phyloP scores from a whole-genome alignment of 2,329 filamentous ascomycete genomes.

The Cercospora beticola region DNA sequence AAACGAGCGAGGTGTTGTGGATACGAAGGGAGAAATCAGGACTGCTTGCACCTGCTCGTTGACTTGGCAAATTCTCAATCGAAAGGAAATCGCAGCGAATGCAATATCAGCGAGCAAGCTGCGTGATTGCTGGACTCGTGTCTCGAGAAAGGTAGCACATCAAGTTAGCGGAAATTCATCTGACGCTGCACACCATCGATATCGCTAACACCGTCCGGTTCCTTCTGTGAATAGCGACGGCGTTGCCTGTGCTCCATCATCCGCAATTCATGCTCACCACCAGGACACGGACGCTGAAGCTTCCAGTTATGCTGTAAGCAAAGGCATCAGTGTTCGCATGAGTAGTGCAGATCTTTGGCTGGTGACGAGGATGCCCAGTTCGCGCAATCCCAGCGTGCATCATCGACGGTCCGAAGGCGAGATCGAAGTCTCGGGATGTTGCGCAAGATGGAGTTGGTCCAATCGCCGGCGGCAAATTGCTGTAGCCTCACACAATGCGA shows the following conservation, averaged over 20 bases:
- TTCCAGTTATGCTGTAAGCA: not conserved
- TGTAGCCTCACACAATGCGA: not conserved
- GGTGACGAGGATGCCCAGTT: not conserved
- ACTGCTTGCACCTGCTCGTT: not conserved
- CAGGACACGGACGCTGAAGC: not conserved
- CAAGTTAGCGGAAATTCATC: not conserved
- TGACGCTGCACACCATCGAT: not conserved
- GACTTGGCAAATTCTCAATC: not conserved
- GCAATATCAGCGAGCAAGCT: not conserved
- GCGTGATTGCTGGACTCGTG: not conserved
- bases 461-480: constrained; percentile 6
- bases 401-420: not conserved
- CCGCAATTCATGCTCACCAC: not conserved
- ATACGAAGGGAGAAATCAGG: not conserved
- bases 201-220: not conserved
- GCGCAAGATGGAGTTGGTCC: not conserved
- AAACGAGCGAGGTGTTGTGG: not conserved
- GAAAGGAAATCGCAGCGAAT: not conserved
- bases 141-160: not conserved
- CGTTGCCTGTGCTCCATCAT: not conserved
- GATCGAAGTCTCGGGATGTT: not conserved
- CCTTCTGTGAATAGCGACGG: not conserved
- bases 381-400: not conserved
- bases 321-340: not conserved
- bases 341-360: not conserved